phyloP scores from a whole-genome alignment of 805 yeast species.

The Candida ulmi region DNA sequence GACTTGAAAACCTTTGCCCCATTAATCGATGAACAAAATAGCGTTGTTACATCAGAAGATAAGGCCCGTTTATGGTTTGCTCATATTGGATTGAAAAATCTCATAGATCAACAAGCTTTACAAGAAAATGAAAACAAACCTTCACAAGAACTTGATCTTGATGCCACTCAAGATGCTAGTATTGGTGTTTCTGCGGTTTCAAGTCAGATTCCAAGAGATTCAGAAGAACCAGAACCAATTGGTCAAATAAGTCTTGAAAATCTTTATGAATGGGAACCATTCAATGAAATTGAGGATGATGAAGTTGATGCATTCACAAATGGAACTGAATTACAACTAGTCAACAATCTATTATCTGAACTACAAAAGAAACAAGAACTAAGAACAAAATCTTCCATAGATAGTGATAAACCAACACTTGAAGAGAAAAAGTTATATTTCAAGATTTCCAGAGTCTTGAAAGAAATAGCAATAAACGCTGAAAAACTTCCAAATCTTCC shows the following conservation, averaged over 20 bases:
- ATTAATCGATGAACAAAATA: conserved; percentile 49
- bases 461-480: conserved; percentile 34
- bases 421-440: conserved; percentile 39
- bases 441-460: conserved; percentile 39
- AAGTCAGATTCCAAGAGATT: background rate
- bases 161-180: conserved; percentile 5
- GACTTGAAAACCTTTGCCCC: conserved; percentile 61
- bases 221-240: conserved; percentile 4
- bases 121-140: conserved; percentile 4
- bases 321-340: conserved; percentile 36
- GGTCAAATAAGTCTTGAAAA: conserved; percentile 30
- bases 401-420: conserved; percentile 31
- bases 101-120: conserved; percentile 13
- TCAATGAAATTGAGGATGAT: conserved; percentile 42
- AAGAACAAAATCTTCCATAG: conserved; percentile 27
- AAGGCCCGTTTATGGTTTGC: conserved; percentile 50
- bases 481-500: conserved; percentile 29
- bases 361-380: conserved; percentile 45
- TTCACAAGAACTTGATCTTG: conserved; percentile 10
- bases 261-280: conserved; percentile 46
- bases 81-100: conserved; percentile 41
- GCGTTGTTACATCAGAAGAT: conserved; percentile 46
- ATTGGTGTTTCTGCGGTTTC: conserved; percentile 1
- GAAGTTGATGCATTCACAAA: conserved; percentile 42
- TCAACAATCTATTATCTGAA: conserved; percentile 40